Conservation (phyloP, 1,284 basidiomycete species). For the Cystobasidiaceae sp. region DNA sequence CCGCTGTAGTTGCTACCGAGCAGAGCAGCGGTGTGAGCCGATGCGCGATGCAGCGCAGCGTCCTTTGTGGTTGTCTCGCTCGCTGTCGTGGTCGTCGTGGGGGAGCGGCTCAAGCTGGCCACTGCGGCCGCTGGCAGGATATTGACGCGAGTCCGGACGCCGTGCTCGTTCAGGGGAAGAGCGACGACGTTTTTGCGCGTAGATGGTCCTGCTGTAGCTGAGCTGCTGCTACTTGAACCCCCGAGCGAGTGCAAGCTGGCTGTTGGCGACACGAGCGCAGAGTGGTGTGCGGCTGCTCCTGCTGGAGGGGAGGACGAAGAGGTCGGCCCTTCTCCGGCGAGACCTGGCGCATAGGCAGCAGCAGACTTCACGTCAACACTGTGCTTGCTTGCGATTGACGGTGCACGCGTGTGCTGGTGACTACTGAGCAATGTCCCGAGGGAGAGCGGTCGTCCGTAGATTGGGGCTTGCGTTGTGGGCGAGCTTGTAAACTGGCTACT, state of each 20-base stretch:
- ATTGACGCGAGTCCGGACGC: slow-evolving; percentile 21
- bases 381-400: not conserved
- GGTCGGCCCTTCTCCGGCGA: slow-evolving; percentile 1
- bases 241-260: slow-evolving; percentile 1
- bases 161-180: slow-evolving; percentile 20
- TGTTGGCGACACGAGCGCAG: slow-evolving; percentile 13
- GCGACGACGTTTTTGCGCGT: not conserved
- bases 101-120: not conserved
- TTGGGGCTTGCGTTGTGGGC: not conserved
- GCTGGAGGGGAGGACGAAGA: not conserved
- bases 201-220: not conserved
- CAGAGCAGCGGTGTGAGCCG: too few species aligned
- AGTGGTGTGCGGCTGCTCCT: not conserved
- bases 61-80: not conserved
- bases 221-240: not conserved
- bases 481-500: too few species aligned
- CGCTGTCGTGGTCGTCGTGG: not conserved
- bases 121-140: slow-evolving; percentile 18
- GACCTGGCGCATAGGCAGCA: not conserved
- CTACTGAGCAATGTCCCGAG: slow-evolving; percentile 14
- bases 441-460: not conserved
- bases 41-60: too few species aligned
- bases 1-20: too few species aligned
- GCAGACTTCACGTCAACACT: not conserved
- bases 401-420: not conserved